phyloP scores from a whole-genome alignment of 257 asterid genomes.

The Lycium ferocissimum region DNA sequence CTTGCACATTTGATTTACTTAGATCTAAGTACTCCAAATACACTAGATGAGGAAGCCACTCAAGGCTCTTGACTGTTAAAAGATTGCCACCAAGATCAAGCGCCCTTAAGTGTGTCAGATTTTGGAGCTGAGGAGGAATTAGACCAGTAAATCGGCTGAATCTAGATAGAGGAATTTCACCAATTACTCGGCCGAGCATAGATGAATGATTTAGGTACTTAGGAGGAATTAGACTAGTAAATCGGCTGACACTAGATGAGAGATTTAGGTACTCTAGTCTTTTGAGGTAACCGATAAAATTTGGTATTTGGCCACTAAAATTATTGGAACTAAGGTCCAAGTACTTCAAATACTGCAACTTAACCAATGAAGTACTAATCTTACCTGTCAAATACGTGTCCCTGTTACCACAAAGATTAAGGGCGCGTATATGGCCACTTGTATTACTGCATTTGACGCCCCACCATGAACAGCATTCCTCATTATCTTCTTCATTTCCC shows the following conservation, averaged over 20 bases:
- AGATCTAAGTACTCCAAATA: background rate
- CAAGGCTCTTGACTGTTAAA: background rate
- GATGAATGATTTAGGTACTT: no score
- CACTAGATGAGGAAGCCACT: background rate
- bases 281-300: no score
- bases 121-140: background rate
- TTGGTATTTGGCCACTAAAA: background rate
- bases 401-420: background rate
- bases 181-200: no score
- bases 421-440: background rate
- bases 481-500: background rate
- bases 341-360: constrained; percentile 22
- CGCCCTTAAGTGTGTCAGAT: background rate
- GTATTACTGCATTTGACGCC: background rate
- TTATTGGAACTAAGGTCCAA: background rate
- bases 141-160: background rate
- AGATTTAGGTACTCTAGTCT: background rate
- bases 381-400: constrained; percentile 6
- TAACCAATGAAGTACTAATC: background rate
- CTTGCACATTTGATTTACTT: background rate
- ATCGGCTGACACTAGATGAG: no score
- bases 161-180: no score
- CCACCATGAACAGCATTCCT: background rate
- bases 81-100: background rate
- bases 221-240: no score